Evolutionary conservation across 2,329 filamentous ascomycete genomes (phyloP), one percentile per base, ranked within the genome.

Genomic region (Coniella vitis): DNA sequence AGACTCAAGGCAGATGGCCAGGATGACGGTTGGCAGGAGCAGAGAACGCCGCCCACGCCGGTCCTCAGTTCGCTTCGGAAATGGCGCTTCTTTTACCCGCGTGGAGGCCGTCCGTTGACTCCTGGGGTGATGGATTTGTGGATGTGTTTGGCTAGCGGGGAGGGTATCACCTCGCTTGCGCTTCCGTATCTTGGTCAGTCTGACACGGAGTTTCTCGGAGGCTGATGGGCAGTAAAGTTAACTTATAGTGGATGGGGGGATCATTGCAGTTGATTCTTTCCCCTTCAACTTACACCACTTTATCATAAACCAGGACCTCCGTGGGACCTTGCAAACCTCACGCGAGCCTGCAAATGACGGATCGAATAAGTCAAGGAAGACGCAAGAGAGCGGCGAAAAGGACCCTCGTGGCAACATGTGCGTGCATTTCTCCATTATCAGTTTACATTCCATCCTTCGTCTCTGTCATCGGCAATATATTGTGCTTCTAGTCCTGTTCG

Each of bases 81-180:
- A 7, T 42, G 40, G 40, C 40, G 40, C 16, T 42, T 42, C 29
- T 42, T 34, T 8, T 16, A 20, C n/a, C 40, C 40, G 4, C 40
- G 40, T 1, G 16, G 40, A 13, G 40, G 39, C 13, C 21, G 25
- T 19, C 40, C 37, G 20, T 31, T 49, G 2, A 44, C 38, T 3
- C 51, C 51, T 19, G 66, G 64, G 41, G 61, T 69, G 25, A 69
- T 78, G 4, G 84, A 89, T 59, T 72, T 86, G 62, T 90, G 86
- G 86, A 67, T 86, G 3, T 74, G 78, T 21, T 74, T 86, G 47
- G 64, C 70, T 1, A 79, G 77, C 13, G 74, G 75, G 1, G 76
- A 78, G 51, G 73, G 66, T 34, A 87, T 86, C 69, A 87, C 78
- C 1, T 75, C 85, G 56, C 73, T 75, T 3, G 71, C 74, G 1